Evolutionary conservation across 306 rosid species (phyloP), one percentile per base, ranked within the genome.

Genomic region (Cicer judaicum): DNA sequence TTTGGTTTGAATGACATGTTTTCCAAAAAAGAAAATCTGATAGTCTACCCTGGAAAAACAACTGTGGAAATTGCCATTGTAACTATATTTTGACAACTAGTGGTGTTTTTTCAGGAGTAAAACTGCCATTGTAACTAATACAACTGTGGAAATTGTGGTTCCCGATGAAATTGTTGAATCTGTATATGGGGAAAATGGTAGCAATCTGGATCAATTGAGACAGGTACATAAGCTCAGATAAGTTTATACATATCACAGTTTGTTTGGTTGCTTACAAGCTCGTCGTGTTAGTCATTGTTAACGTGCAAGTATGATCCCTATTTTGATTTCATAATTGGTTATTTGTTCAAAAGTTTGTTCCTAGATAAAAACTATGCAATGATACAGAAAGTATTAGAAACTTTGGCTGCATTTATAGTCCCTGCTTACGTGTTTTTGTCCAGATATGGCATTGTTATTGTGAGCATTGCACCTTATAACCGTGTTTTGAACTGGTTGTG

Each of bases 161-260:
- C n/a, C n/a, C n/a, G n/a, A n/a, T n/a, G n/a, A n/a, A n/a, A n/a
- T n/a, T n/a, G n/a, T n/a, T n/a, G n/a, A n/a, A n/a, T n/a, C n/a
- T 68, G 92, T 91, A 72, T 88, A 88, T 36, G 98, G 97, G 42
- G 97, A 91, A 77, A 83, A 76, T 69, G 93, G 98, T 67, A 16
- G 18, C 86, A 94, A 91, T 84, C 88, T 94, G 68, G 68, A 62
- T 69, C 96, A 85, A 19, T 48, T 94, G 79, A 88, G 91, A 91
- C 95, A 94, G 97, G 98, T 93, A 70, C 54, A 43, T 48, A 21
- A 48, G 49, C 61, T 62, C 5, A 5, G 29, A 62, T 24, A 47
- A 70, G 43, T 56, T 11, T 48, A 12, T 38, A 38, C 14, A 64
- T n/a, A 18, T 19, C 19, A 18, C 55, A 34, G 29, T n/a, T 59